These are phyloP conservation scores for Murraya paniculata DNA, from an alignment of 345 rosid genomes.

Conservation along the genomic window DNA sequence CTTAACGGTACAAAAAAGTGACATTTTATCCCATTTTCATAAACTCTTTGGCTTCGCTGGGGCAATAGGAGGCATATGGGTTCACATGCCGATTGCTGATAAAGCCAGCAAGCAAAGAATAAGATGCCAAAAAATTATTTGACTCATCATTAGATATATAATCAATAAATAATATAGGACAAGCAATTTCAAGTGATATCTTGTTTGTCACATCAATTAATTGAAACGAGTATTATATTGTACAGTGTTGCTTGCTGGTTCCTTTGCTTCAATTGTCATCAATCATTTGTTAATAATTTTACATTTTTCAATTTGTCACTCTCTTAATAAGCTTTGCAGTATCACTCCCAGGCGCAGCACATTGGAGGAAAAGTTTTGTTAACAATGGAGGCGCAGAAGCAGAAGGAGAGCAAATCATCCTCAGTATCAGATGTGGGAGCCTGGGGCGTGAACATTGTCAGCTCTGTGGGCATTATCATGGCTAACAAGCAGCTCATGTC, in stretches of 20 bases:
- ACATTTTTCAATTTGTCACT: neutral
- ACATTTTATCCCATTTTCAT: neutral
- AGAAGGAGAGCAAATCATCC: conserved; percentile 33
- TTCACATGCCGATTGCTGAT: neutral
- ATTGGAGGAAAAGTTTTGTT: neutral
- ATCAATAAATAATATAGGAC: neutral
- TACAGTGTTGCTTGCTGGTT: neutral
- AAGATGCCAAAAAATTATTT: neutral
- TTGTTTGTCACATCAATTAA: neutral
- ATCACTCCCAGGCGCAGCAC: neutral
- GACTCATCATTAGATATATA: neutral
- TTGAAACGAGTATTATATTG: neutral
- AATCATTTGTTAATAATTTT: neutral
- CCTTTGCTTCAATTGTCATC: neutral
- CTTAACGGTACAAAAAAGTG: neutral
- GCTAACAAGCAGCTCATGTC: conserved; percentile 98
- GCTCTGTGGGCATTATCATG: conserved; percentile 96
- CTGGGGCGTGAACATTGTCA: conserved; percentile 85
- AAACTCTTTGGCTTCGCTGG: neutral
- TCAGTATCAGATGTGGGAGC: conserved; percentile 86
- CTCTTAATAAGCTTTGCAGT: neutral
- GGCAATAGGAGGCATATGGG: neutral
- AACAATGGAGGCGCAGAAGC: conserved; percentile 54
- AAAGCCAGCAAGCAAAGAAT: conserved; percentile 6
- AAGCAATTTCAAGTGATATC: neutral